Evolutionary conservation across 2,329 filamentous ascomycete species (phyloP), one percentile per base, ranked within the genome.

Genomic region (Fusarium tuaranense): DNA sequence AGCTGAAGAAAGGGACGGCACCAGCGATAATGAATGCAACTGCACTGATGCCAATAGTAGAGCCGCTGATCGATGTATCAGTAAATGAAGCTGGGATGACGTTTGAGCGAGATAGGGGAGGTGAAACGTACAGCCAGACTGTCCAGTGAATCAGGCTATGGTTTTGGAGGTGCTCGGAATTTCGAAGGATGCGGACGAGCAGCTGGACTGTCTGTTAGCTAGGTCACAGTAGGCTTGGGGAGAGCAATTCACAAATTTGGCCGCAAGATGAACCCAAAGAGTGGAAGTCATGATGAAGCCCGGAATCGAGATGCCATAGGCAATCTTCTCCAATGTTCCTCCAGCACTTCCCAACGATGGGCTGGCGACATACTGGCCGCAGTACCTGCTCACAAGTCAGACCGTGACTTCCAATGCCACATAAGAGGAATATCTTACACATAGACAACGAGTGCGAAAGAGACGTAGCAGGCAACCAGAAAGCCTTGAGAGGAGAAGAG

Each of bases 331-430:
- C 4, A 78, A 20, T 1, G 63, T 65, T 25, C 75, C 73, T 27
- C 76, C 73, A 12, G 76, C 76, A 44, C 76, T 78, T 2, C 83
- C 85, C 7, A 87, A 80, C 2, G 85, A 84, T 0, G 85, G 85
- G 0, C 83, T 85, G 0, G 84, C 82, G 5, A 87, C 83, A 64
- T 82, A 85, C 1, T 82, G 82, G 0, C 85, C 85, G 66, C 83
- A 85, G 70, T 80, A 86, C 63, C 82, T 82, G 76, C 25, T 55
- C 20, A 67, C 7, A 25, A 20, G 27, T 65, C 4, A 38, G n/a
- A 13, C 27, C 2, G 2, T 25, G 53, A 14, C 6, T 36, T 9
- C 5, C 13, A 7, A 10, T 2, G 4, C 2, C 27, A 9, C 7
- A 34, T 6, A 16, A 7, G 2, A 22, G 18, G 8, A 18, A 16